Conservation (phyloP, 1,284 basidiomycete species). For the Tetrapyrgos nigripes region DNA sequence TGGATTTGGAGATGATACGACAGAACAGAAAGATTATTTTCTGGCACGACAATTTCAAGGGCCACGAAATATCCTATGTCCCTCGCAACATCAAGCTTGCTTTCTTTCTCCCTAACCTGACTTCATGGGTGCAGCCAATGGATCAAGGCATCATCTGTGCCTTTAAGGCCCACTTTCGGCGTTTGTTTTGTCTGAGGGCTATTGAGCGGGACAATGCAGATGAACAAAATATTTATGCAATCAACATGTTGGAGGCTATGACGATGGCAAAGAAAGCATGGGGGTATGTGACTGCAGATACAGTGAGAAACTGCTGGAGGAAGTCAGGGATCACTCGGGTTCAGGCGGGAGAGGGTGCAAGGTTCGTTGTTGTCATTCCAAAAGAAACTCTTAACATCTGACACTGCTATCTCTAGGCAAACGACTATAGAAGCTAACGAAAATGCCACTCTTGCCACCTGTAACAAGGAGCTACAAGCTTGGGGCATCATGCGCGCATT, state of each 20-base stretch:
- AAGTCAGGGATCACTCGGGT: not conserved
- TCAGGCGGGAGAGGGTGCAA: not conserved
- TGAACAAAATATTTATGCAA: conserved; percentile 39
- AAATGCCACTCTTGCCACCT: not conserved
- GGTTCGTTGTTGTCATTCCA: not conserved
- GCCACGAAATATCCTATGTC: conserved; percentile 30
- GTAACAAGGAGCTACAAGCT: not conserved
- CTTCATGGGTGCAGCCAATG: conserved; percentile 36
- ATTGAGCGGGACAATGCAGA: conserved; percentile 39
- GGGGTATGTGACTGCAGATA: conserved; percentile 29
- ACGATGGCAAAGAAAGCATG: conserved; percentile 36
- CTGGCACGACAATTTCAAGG: conserved; percentile 38
- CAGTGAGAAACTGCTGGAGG: conserved; percentile 41
- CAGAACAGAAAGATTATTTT: conserved; percentile 33
- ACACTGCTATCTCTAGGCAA: not conserved
- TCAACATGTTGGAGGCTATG: conserved; percentile 41
- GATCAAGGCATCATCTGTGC: conserved; percentile 40
- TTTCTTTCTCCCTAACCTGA: conserved; percentile 31
- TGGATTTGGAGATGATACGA: conserved; percentile 30
- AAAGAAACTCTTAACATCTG: not conserved
- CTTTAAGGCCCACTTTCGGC: conserved; percentile 40
- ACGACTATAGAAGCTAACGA: not conserved
- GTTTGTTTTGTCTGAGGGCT: conserved; percentile 28
- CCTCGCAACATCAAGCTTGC: conserved; percentile 33
- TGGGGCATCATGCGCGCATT: not conserved